These are phyloP conservation scores for Lactarius hatsudake DNA, from an alignment of 768 basidiomycete genomes.

Conservation along the genomic window DNA sequence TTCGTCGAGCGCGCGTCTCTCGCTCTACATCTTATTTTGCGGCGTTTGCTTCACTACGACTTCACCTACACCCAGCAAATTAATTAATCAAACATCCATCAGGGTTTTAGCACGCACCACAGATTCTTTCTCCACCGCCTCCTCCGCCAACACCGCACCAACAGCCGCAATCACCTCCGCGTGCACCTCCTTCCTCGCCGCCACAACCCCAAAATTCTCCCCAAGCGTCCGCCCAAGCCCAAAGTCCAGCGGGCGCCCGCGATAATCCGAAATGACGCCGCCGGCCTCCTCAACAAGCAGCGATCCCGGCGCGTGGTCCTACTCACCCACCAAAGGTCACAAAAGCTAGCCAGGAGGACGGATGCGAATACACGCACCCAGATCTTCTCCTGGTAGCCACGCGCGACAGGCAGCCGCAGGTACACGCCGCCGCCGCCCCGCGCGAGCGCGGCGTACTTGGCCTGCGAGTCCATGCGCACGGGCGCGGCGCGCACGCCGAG, in stretches of 20 bases:
- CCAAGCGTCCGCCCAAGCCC: conserved; percentile 82
- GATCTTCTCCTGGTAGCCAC: conserved; percentile 90
- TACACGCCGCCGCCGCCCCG: conserved; percentile 67
- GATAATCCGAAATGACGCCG: conserved; percentile 81
- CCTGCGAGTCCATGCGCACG: conserved; percentile 92
- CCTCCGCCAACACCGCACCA: conserved; percentile 44
- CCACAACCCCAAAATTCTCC: conserved; percentile 85
- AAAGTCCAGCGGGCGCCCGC: conserved; percentile 78
- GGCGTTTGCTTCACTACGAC: not conserved
- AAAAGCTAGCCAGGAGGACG: too few species aligned
- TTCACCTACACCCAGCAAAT: not conserved
- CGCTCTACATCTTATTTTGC: not conserved
- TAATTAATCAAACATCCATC: not conserved
- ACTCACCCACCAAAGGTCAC: not conserved
- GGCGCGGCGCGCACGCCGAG: conserved; percentile 65
- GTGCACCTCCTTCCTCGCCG: conserved; percentile 72
- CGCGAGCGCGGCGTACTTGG: conserved; percentile 86
- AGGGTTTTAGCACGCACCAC: not conserved
- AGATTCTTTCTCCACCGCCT: not conserved
- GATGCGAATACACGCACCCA: conserved; percentile 60
- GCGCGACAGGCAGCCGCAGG: conserved; percentile 72
- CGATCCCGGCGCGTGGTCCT: conserved; percentile 91
- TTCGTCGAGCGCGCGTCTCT: not conserved
- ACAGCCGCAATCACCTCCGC: conserved; percentile 69
- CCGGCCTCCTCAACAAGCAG: conserved; percentile 88